Conservation (phyloP, 306 rosid species). For the Echinosophora koreensis region DNA sequence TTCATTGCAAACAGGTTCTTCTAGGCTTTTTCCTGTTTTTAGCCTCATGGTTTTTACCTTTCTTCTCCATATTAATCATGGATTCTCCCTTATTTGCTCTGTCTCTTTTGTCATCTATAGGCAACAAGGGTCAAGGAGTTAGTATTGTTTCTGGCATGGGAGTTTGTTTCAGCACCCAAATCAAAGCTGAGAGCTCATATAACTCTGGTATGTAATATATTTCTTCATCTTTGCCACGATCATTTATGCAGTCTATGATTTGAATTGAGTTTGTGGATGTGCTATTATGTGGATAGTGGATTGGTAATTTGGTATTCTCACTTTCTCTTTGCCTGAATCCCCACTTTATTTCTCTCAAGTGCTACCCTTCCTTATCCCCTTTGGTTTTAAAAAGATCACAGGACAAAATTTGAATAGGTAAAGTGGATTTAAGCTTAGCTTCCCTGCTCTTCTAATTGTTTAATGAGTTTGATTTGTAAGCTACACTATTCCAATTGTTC, state of each 20-base stretch:
- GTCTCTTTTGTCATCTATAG: constrained; percentile 50
- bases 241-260: background rate
- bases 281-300: constrained; percentile 22
- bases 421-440: constrained; percentile 22
- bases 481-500: background rate
- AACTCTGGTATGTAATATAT: constrained; percentile 47
- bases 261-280: constrained; percentile 1
- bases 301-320: constrained; percentile 20
- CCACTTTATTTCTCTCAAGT: constrained; percentile 15
- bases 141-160: constrained; percentile 59
- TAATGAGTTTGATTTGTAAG: constrained; percentile 10
- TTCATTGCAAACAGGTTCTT: constrained; percentile 36
- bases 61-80: constrained; percentile 6
- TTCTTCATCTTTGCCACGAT: background rate
- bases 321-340: too few species aligned
- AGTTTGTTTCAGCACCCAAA: constrained; percentile 53
- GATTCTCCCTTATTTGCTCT: constrained; percentile 18
- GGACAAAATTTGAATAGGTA: background rate
- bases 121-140: constrained; percentile 39
- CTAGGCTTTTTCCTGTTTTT: constrained; percentile 5
- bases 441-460: constrained; percentile 12
- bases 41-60: background rate
- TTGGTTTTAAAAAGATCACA: background rate
- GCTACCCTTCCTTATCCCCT: constrained; percentile 5
- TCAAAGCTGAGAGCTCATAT: constrained; percentile 46